These are phyloP conservation scores for Dacryopinax spathularia DNA, from an alignment of 768 basidiomycete species.

Conservation along the genomic window DNA sequence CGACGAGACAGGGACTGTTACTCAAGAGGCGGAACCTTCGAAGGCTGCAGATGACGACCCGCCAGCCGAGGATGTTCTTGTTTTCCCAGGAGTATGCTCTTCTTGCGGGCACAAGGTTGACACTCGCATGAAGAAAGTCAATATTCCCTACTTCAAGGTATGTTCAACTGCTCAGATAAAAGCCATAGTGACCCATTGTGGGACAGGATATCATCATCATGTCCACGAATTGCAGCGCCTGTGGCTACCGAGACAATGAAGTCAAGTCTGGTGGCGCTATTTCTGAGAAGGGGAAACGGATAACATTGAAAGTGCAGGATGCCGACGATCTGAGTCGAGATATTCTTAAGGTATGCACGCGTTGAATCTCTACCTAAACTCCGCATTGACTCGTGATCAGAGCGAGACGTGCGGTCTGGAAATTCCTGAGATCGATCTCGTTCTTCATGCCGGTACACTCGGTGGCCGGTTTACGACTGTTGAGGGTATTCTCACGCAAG, in stretches of 20 bases:
- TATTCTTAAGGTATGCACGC: constrained; percentile 62
- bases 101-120: constrained; percentile 71
- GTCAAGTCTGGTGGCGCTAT: constrained; percentile 90
- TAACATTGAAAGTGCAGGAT: constrained; percentile 82
- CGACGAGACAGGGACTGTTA: constrained; percentile 14
- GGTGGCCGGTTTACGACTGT: constrained; percentile 96
- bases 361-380: not conserved
- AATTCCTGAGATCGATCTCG: constrained; percentile 90
- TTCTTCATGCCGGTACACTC: constrained; percentile 80
- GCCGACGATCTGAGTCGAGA: constrained; percentile 84
- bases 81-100: constrained; percentile 77
- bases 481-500: constrained; percentile 85
- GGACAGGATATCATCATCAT: constrained; percentile 88
- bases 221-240: constrained; percentile 91
- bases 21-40: constrained; percentile 8
- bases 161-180: constrained; percentile 11
- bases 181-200: not conserved
- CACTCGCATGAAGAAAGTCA: constrained; percentile 91
- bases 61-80: constrained; percentile 68
- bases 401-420: constrained; percentile 82
- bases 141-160: constrained; percentile 95
- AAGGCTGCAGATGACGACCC: constrained; percentile 9
- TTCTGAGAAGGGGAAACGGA: constrained; percentile 70
- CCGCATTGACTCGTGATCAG: constrained; percentile 27
- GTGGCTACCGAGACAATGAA: constrained; percentile 96